Percentiles rank a stretch among this genome's conserved stretches.
phyloP scores from a whole-genome alignment of 495 filamentous ascomycete species.

The Collariella sp. region DNA sequence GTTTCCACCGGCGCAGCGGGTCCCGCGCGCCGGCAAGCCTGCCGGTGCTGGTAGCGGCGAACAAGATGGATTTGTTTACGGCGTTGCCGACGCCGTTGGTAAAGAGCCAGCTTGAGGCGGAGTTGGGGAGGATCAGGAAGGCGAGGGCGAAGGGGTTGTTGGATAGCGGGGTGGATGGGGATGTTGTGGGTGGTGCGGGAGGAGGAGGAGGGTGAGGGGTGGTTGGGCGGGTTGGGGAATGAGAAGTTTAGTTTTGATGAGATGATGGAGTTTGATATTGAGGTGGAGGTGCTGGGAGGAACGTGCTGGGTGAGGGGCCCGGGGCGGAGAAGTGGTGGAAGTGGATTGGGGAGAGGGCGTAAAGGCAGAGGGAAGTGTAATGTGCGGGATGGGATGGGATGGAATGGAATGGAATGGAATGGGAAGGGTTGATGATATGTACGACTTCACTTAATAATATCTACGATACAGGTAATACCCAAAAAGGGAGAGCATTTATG shows the following conservation, averaged over 20 bases:
- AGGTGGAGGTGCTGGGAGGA: conserved; percentile 74
- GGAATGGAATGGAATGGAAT: background rate
- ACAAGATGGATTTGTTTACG: conserved; percentile 94
- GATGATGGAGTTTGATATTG: conserved; percentile 73
- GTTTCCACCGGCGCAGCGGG: conserved; percentile 46
- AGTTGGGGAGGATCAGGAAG: conserved; percentile 70
- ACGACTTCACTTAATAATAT: background rate
- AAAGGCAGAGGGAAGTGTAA: background rate
- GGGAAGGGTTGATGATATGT: background rate
- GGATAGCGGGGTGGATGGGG: conserved; percentile 61
- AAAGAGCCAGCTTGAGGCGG: conserved; percentile 63
- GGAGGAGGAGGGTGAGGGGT: conserved; percentile 59
- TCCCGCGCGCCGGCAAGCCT: conserved; percentile 53
- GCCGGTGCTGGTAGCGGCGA: conserved; percentile 76
- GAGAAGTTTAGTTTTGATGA: conserved; percentile 69
- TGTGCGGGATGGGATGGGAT: background rate
- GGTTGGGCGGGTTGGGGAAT: conserved; percentile 70
- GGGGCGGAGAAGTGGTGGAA: conserved; percentile 75
- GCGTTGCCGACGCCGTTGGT: conserved; percentile 76
- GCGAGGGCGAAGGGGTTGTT: conserved; percentile 72
- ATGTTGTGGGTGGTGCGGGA: conserved; percentile 26
- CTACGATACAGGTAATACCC: too few relatives aligned
- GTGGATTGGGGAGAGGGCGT: conserved; percentile 56
- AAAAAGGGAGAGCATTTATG: background rate
- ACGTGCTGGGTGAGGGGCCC: conserved; percentile 60